A percentile compares a stretch with the other conserved stretches of the same genome.
These are phyloP conservation scores for Capsicum rhomboideum DNA, from an alignment of 257 asterid species.

Conservation along the genomic window DNA sequence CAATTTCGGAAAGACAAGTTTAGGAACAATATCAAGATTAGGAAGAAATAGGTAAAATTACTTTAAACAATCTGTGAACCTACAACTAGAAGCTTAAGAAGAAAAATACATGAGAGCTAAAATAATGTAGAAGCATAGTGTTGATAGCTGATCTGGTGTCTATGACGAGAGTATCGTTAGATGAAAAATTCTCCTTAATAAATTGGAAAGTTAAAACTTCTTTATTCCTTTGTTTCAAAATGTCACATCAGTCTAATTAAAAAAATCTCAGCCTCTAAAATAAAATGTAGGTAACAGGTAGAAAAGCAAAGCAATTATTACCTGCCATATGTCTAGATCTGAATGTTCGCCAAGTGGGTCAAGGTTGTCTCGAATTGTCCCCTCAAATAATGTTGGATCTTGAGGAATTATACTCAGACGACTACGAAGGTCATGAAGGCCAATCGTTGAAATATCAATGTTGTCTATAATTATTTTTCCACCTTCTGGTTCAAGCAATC, in stretches of 20 bases:
- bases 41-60: neutral
- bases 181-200: neutral
- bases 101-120: neutral
- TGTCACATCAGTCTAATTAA: neutral
- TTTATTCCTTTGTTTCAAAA: neutral
- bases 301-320: constrained; percentile 6
- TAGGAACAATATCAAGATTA: neutral
- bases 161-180: neutral
- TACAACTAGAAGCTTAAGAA: neutral
- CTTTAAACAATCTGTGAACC: neutral
- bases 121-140: neutral
- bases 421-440: constrained; percentile 94
- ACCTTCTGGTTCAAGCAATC: constrained; percentile 84
- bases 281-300: neutral
- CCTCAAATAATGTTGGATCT: constrained; percentile 95
- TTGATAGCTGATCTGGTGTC: neutral
- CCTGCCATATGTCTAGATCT: constrained; percentile 90
- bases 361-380: constrained; percentile 85
- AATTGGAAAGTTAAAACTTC: neutral
- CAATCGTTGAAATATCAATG: constrained; percentile 74
- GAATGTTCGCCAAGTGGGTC: constrained; percentile 93
- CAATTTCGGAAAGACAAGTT: neutral
- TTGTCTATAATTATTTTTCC: constrained; percentile 83
- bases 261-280: neutral
- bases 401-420: constrained; percentile 93